These are phyloP conservation scores for Trichoderma orchidacearum DNA, from an alignment of 495 filamentous ascomycete genomes.

Conservation along the genomic window DNA sequence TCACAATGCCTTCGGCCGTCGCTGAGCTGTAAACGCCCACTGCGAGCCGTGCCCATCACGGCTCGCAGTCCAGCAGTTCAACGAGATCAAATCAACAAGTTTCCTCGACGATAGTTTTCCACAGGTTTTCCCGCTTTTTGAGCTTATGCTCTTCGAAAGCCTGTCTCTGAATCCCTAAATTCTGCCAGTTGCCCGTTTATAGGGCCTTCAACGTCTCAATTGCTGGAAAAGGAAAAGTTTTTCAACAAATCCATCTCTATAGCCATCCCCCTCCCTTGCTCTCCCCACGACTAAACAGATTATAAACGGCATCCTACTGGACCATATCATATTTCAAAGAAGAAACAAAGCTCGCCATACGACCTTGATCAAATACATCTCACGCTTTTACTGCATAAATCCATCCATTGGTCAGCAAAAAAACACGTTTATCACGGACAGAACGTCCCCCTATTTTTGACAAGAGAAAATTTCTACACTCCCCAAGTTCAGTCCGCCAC, in stretches of 20 bases:
- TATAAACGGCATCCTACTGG: neutral
- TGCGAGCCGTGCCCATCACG: slow-evolving; percentile 49
- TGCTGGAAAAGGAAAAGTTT: slow-evolving; percentile 1
- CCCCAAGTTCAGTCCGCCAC: neutral
- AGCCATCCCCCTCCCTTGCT: slow-evolving; percentile 3
- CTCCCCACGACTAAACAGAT: neutral
- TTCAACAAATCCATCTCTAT: slow-evolving; percentile 11
- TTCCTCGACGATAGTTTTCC: slow-evolving; percentile 19
- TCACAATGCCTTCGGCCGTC: slow-evolving; percentile 69
- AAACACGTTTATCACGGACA: neutral
- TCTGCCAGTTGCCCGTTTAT: neutral
- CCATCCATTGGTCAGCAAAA: neutral
- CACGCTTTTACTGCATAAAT: neutral
- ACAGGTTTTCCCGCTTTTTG: slow-evolving; percentile 13
- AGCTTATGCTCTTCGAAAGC: slow-evolving; percentile 12
- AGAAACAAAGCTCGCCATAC: neutral
- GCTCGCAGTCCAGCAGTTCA: slow-evolving; percentile 71
- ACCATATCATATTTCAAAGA: neutral
- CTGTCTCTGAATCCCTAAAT: slow-evolving; percentile 11
- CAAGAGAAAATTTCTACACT: neutral
- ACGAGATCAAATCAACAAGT: slow-evolving; percentile 46
- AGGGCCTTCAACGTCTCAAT: slow-evolving; percentile 1
- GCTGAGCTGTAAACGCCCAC: slow-evolving; percentile 90
- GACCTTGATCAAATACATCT: neutral
- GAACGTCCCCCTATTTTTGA: neutral